A percentile compares a stretch with the other conserved stretches of the same genome.
Evolutionary conservation across 2,329 filamentous ascomycete species (phyloP).

Genomic region (Penicillium palitans): DNA sequence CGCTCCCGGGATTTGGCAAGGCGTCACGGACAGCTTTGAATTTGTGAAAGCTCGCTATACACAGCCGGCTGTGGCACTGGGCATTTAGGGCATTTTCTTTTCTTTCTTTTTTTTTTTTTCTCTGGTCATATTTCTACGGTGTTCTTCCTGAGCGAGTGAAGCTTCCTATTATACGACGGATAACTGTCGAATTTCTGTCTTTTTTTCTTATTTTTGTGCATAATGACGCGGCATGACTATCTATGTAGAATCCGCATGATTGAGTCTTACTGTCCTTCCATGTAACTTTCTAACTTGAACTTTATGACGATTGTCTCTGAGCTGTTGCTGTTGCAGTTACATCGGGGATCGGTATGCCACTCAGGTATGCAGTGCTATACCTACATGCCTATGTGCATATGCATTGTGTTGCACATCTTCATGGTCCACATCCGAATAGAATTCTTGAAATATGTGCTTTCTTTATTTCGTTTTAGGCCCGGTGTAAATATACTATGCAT

Average conservation of each 20-base stretch:
- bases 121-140: conserved; percentile 16
- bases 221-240: conserved; percentile 39
- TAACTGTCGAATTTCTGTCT: conserved; percentile 11
- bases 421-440: neutral
- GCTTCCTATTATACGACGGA: neutral
- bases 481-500: neutral
- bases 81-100: conserved; percentile 25
- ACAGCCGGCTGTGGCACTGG: conserved; percentile 36
- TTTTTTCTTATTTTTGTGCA: conserved; percentile 23
- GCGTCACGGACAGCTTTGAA: conserved; percentile 39
- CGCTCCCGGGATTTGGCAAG: conserved; percentile 45
- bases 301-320: neutral
- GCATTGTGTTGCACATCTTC: neutral
- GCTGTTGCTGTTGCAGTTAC: neutral
- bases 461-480: neutral
- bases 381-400: neutral
- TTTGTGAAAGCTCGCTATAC: conserved; percentile 40
- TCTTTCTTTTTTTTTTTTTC: conserved; percentile 18
- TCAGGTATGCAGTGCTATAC: neutral
- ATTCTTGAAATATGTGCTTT: neutral
- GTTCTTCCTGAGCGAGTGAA: conserved; percentile 21
- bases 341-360: neutral
- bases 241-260: conserved; percentile 17
- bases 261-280: neutral
- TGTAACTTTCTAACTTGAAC: neutral